These are phyloP conservation scores for Aspergillus pseudoterreus DNA, from an alignment of 2,329 filamentous ascomycete genomes.

Conservation along the genomic window DNA sequence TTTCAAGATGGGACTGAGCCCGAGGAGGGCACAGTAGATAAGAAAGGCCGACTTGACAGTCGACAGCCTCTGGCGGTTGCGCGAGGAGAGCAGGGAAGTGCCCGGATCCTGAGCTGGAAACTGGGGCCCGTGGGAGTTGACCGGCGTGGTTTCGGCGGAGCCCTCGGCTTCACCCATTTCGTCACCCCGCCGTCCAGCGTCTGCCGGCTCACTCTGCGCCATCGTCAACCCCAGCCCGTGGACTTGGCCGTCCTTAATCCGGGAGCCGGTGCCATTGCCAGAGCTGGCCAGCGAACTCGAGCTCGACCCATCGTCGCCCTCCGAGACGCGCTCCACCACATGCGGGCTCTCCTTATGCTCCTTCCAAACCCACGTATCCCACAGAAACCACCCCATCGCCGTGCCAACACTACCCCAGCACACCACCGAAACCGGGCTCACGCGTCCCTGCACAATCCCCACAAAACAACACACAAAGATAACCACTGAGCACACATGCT, in stretches of 20 bases:
- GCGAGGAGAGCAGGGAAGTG: slow-evolving; percentile 44
- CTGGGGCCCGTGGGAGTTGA: neutral
- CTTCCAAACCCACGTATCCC: slow-evolving; percentile 84
- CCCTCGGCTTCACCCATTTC: slow-evolving; percentile 33
- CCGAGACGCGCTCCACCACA: slow-evolving; percentile 23
- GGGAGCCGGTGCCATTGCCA: slow-evolving; percentile 24
- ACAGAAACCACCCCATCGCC: slow-evolving; percentile 81
- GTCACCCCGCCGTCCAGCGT: slow-evolving; percentile 25
- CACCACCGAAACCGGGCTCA: slow-evolving; percentile 87
- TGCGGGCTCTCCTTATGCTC: slow-evolving; percentile 50
- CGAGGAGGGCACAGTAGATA: slow-evolving; percentile 88
- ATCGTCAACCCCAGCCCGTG: slow-evolving; percentile 44
- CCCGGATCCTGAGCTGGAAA: neutral
- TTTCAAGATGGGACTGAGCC: slow-evolving; percentile 90
- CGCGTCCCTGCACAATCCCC: slow-evolving; percentile 78
- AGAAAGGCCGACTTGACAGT: slow-evolving; percentile 89
- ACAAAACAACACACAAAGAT: slow-evolving; percentile 95
- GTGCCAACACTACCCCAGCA: slow-evolving; percentile 80
- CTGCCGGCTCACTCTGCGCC: slow-evolving; percentile 32
- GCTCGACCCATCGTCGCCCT: slow-evolving; percentile 39
- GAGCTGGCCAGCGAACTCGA: slow-evolving; percentile 36
- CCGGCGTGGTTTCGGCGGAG: slow-evolving; percentile 38
- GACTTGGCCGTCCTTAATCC: slow-evolving; percentile 28
- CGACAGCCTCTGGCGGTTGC: slow-evolving; percentile 63
- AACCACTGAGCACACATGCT: slow-evolving; percentile 91